Evolutionary conservation across 768 basidiomycete genomes (phyloP), one percentile per base, ranked within the genome.

Genomic region (Lactifluus echinatus): DNA sequence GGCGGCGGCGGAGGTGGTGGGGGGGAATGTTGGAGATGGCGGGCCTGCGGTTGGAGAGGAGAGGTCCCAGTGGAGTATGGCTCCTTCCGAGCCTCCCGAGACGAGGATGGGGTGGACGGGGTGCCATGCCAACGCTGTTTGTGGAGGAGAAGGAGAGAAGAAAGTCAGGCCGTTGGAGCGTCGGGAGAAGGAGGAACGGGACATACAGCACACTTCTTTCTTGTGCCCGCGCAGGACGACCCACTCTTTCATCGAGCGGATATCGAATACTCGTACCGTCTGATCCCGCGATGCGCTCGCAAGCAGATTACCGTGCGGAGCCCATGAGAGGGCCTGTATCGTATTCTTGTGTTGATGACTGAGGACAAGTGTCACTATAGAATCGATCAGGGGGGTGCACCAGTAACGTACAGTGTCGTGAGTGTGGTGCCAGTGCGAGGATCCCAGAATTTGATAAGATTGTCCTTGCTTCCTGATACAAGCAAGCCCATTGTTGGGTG

Each of bases 381-480:
- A 8, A 42, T 0, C 8, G 4, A 19, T n/a, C 47, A 34, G 19
- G 15, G 24, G 12, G 4, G 1, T 8, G 8, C 14, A 28, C 56
- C 28, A 43, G 46, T 19, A n/a, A 72, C 86, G 59, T 68, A 94
- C 93, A 97, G 73, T 0, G 94, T 96, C 5, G 92, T 91, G 7
- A 99, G 78, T 10, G 85, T 83, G 0, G 89, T 93, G 34, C 89
- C 91, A 10, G 91, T 92, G 36, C 96, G 79, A 21, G 96, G 96
- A 69, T 99, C 96, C 96, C 96, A 99, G 73, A 99, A 99, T 66
- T 98, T 98, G 72, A 98, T 92, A 64, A 92, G 82, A 70, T 97
- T 96, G 72, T 99, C 96, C 72, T 98, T 98, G 65, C 90, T n/a
- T n/a, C n/a, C n/a, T n/a, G n/a, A n/a, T n/a, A n/a, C n/a, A n/a